Percentiles rank a stretch among this genome's conserved stretches.
Conservation (phyloP, 257 asterid species). For the Primulina eburnea region DNA sequence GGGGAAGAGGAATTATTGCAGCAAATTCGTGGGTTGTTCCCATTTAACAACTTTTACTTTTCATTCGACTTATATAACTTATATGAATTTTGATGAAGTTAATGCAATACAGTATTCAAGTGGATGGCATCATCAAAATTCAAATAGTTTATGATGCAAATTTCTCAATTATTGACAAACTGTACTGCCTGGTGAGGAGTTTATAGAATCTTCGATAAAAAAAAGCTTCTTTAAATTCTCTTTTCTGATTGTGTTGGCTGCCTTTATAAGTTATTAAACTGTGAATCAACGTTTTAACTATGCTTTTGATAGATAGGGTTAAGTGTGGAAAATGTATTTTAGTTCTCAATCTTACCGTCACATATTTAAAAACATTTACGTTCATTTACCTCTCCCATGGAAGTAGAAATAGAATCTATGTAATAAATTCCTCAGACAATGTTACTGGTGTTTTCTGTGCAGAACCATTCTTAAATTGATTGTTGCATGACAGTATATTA, state of each 20-base stretch:
- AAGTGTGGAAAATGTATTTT: too few species aligned
- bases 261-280: background rate
- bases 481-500: background rate
- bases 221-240: too few species aligned
- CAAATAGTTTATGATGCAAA: background rate
- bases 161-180: too few species aligned
- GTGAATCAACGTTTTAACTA: background rate
- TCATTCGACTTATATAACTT: background rate
- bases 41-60: too few species aligned
- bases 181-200: too few species aligned
- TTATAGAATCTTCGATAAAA: too few species aligned
- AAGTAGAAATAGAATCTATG: too few species aligned
- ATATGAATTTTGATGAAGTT: background rate
- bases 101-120: background rate
- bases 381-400: too few species aligned
- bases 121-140: background rate
- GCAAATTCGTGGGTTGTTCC: background rate
- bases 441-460: too few species aligned
- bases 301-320: too few species aligned
- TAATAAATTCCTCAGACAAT: too few species aligned
- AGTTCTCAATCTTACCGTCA: background rate
- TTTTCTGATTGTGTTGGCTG: background rate
- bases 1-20: background rate
- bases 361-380: background rate
- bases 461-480: too few species aligned